Conservation (phyloP, 495 filamentous ascomycete genomes). For the Pyrenopolyporus hunteri region DNA sequence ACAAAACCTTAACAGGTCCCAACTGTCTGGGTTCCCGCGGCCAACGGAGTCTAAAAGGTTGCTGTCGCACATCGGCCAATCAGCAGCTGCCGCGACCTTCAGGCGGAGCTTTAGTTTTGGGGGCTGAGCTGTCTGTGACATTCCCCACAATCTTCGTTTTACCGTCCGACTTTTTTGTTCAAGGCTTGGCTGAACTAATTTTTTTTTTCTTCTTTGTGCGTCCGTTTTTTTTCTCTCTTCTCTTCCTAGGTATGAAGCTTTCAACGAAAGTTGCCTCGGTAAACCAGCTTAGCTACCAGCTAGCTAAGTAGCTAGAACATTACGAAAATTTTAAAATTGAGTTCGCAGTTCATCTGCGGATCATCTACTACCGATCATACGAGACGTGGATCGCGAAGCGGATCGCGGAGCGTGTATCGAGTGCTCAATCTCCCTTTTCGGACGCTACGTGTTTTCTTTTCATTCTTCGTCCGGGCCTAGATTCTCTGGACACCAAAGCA, state of each 20-base stretch:
- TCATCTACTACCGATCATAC: not conserved
- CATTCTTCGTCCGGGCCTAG: not conserved
- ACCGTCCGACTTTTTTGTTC: not conserved
- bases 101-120: conserved; percentile 4
- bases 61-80: conserved; percentile 33
- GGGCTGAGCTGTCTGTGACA: conserved; percentile 29
- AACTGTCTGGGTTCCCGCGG: conserved; percentile 36
- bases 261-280: not conserved
- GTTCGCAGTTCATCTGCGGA: not conserved
- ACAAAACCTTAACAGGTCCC: conserved; percentile 15
- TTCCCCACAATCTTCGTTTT: conserved; percentile 33
- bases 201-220: too few species aligned
- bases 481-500: not conserved
- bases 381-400: not conserved
- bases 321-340: not conserved
- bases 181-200: too few species aligned
- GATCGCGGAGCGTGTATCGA: not conserved
- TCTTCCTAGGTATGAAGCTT: too few species aligned
- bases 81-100: conserved; percentile 17
- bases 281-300: not conserved
- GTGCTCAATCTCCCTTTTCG: conserved; percentile 12
- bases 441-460: conserved; percentile 20
- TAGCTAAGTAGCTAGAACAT: too few species aligned
- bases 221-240: too few species aligned
- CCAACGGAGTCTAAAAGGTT: not conserved